A percentile compares a stretch with the other conserved stretches of the same genome.
Evolutionary conservation across 2,329 filamentous ascomycete species (phyloP).

Genomic region (Calonectria ilicicola): DNA sequence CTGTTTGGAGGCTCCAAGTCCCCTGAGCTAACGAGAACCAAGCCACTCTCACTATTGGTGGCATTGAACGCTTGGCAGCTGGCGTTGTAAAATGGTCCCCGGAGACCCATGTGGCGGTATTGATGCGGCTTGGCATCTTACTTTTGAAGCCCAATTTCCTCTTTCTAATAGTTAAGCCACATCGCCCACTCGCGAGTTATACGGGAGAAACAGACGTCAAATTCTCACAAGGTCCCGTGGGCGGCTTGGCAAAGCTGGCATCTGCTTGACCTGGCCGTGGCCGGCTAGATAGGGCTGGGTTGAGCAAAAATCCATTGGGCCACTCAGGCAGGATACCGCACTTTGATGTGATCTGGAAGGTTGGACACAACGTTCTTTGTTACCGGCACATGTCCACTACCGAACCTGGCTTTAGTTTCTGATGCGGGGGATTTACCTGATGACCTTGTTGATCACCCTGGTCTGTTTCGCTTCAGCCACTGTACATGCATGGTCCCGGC

Average conservation of each 20-base stretch:
- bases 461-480: background rate
- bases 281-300: background rate
- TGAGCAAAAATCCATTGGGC: background rate
- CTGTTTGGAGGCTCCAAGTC: background rate
- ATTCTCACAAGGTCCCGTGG: background rate
- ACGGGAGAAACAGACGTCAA: background rate
- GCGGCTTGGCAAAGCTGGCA: background rate
- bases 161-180: background rate
- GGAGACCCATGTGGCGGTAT: background rate
- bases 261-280: background rate
- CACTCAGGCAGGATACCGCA: background rate
- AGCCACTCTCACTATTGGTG: background rate
- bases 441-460: background rate
- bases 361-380: background rate
- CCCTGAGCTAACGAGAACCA: background rate
- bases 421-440: background rate
- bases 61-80: background rate
- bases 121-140: background rate
- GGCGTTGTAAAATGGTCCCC: background rate
- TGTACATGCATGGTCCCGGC: background rate
- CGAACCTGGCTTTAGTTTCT: background rate
- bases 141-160: background rate
- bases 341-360: background rate
- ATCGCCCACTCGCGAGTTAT: too few species aligned
- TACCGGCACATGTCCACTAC: background rate